phyloP scores from a whole-genome alignment of 2,329 filamentous ascomycete genomes.

The Pseudogymnoascus sp. region DNA sequence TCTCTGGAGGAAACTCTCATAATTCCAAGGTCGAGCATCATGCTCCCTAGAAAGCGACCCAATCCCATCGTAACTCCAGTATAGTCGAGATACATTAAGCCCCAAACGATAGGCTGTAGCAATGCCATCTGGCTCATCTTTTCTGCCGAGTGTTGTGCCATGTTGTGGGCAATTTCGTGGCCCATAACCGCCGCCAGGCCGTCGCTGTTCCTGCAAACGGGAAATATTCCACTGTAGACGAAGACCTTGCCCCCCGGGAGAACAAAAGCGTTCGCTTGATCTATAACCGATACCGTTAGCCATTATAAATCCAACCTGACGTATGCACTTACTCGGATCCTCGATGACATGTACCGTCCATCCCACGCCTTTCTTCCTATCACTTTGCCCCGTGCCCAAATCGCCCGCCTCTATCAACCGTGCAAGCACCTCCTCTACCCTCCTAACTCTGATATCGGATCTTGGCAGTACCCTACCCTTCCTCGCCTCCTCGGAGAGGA shows the following conservation, averaged over 20 bases:
- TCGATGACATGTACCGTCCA: slow-evolving; percentile 75
- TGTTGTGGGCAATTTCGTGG: slow-evolving; percentile 73
- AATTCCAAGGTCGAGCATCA: slow-evolving; percentile 52
- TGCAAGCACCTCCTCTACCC: slow-evolving; percentile 58
- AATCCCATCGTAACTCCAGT: slow-evolving; percentile 20
- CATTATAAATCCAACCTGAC: not conserved
- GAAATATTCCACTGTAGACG: slow-evolving; percentile 66
- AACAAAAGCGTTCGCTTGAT: slow-evolving; percentile 64
- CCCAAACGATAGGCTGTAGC: slow-evolving; percentile 32
- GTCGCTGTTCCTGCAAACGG: slow-evolving; percentile 59
- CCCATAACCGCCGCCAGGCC: slow-evolving; percentile 68
- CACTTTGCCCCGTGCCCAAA: slow-evolving; percentile 30
- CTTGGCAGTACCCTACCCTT: slow-evolving; percentile 49
- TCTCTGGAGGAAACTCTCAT: slow-evolving; percentile 59
- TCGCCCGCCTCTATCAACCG: slow-evolving; percentile 62
- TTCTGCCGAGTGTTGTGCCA: slow-evolving; percentile 63
- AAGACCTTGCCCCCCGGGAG: slow-evolving; percentile 75
- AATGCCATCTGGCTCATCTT: slow-evolving; percentile 39
- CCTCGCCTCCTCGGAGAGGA: slow-evolving; percentile 47
- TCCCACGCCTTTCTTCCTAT: slow-evolving; percentile 32
- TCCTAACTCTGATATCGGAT: slow-evolving; percentile 46
- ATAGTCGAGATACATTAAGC: slow-evolving; percentile 29
- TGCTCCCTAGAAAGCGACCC: slow-evolving; percentile 19
- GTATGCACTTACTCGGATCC: slow-evolving; percentile 40
- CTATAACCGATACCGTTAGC: not conserved